These are phyloP conservation scores for Metschnikowia proteae DNA, from an alignment of 805 yeast species.

Conservation along the genomic window DNA sequence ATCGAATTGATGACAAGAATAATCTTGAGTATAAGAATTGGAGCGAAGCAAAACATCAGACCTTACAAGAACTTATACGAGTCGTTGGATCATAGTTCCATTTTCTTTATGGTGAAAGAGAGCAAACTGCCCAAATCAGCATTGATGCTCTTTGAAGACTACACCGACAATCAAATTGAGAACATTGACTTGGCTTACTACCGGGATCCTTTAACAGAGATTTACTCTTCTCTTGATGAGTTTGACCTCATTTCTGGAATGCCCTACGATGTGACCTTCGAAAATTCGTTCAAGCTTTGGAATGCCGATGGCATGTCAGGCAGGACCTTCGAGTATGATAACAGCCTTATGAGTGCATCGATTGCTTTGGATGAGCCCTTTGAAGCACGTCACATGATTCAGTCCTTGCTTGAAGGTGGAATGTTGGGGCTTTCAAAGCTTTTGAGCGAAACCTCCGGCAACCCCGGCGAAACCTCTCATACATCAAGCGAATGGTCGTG, in stretches of 20 bases:
- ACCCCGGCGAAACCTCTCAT: constrained; percentile 24
- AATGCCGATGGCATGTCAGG: constrained; percentile 25
- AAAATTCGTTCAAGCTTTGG: constrained; percentile 46
- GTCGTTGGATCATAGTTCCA: constrained; percentile 23
- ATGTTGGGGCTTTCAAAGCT: constrained; percentile 54
- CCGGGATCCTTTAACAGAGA: constrained; percentile 13
- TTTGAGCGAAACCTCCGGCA: constrained; percentile 25
- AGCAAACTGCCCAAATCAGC: constrained; percentile 40
- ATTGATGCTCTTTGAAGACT: constrained; percentile 48
- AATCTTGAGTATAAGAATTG: constrained; percentile 37
- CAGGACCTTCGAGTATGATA: constrained; percentile 48
- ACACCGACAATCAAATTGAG: constrained; percentile 3
- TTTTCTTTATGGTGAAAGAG: constrained; percentile 31
- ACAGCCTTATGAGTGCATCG: constrained; percentile 53
- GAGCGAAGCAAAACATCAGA: constrained; percentile 27
- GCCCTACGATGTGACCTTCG: constrained; percentile 54
- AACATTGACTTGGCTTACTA: not conserved
- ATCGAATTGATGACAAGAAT: constrained; percentile 21
- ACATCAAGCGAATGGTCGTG: constrained; percentile 56
- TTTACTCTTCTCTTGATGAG: constrained; percentile 57
- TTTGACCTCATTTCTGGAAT: constrained; percentile 63
- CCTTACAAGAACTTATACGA: constrained; percentile 28
- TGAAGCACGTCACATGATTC: constrained; percentile 20
- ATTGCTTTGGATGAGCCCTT: constrained; percentile 11
- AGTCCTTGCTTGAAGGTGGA: constrained; percentile 49